Base-by-base conservation (phyloP, 805 yeast species). In the Barnettozyma botsteinii region DNA sequence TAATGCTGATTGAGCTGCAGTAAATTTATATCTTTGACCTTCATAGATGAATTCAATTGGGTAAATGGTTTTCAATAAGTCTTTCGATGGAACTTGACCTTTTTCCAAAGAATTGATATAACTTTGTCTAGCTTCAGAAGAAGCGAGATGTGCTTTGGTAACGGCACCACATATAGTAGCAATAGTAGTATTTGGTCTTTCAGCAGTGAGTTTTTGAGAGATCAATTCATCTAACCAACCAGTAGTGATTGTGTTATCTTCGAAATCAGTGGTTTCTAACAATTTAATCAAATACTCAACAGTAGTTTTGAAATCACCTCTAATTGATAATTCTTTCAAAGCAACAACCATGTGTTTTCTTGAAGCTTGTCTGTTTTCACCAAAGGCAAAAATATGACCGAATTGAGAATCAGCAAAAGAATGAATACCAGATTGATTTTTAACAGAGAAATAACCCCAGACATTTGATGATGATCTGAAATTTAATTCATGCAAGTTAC, bases 341-440 rank as follows among this genome's bases (percentile, higher is more conserved):
- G 98, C 99, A 41, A 93, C 98, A 48, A 93, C 96, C 98, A 93
- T 93, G 59, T 94, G 96, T 64, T 93, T 89, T 70, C 99, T 85
- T 25, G 96, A 86, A 28, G 95, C 95, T 64, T 86, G 94, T 69
- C 99, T 84, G 61, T 89, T 91, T 69, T 93, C 98, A 63, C 98
- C 98, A 66, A 91, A 94, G 25, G 99, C 97, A 64, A 93, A 93
- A 47, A 93, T 93, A 65, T 93, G 99, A 63, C 99, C 99, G 57
- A 93, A 93, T 67, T 93, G 99, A 41, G 98, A 91, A 65, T 93
- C 99, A 23, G 96, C 84, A 69, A 88, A 94, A 5, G 97, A 88
- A 67, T 93, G 99, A 57, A 93, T 94, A 38, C 96, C 89, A 47
- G 98, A 95, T 62, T 86, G 91, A 67, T 85, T 88, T 53, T 93